Evolutionary conservation across 352 stramenopile species (phyloP), one percentile per base, ranked within the genome.

Genomic region (Albugo candida): DNA sequence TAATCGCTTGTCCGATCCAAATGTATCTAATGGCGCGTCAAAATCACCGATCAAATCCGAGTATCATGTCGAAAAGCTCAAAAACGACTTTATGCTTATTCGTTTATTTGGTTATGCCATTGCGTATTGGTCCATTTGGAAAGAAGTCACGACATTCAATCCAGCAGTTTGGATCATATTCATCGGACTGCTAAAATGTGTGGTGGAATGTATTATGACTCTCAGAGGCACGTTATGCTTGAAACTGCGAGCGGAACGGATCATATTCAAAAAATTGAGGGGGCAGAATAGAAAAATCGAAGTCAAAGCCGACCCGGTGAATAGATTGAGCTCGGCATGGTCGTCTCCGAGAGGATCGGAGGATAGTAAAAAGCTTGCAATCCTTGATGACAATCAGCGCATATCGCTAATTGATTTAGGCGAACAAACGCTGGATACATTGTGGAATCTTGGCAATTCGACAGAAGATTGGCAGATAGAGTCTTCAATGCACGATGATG

Each of bases 51-150:
- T 3, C 3, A 24, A 19, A 8, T 43, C 38, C 3, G 38, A 19
- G 3, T 43, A 19, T 24, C 20, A 3, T 43, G 38, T 60, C 8
- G 54, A 47, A 1, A 56, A 56, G 16, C 63, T 51, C n/a, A 83
- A 58, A 24, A 40, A 74, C 11, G 52, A 52, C 42, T 79, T 83
- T 36, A 56, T 81, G 56, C 12, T 80, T 18, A 69, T 64, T 16
- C 83, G 70, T 11, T 66, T 70, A 37, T 57, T 77, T 2, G 70
- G 65, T 21, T 83, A 82, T 12, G 68, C 62, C 0, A 59, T 64
- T 38, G 66, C 71, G 1, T 84, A 84, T 27, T 87, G 70, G 70
- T 87, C 83, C 56, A 58, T 87, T 11, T 83, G 81, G 55, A 72
- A 83, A 51, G 71, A 84, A 40, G 74, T 87, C 31, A 64, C 71